phyloP scores from a whole-genome alignment of 1,284 basidiomycete genomes.

The Trametes polyzona region DNA sequence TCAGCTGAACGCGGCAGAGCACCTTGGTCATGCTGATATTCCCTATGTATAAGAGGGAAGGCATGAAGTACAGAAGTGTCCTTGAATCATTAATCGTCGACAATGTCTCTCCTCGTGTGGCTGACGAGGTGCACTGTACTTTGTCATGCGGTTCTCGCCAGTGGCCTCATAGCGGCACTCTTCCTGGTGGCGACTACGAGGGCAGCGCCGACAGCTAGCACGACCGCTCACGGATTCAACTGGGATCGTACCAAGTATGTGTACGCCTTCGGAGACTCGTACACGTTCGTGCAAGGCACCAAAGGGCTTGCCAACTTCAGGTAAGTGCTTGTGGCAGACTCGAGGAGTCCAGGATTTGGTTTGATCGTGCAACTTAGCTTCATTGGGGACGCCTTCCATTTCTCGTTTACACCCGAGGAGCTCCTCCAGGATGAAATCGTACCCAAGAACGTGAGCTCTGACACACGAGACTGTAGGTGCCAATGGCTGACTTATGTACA shows the following conservation, averaged over 20 bases:
- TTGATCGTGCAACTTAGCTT: constrained; percentile 40
- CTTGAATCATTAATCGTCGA: neutral
- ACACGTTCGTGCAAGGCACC: constrained; percentile 58
- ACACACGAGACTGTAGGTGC: neutral
- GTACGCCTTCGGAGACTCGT: constrained; percentile 59
- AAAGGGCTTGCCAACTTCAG: constrained; percentile 52
- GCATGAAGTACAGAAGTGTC: neutral
- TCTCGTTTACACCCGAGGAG: constrained; percentile 47
- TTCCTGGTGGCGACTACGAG: neutral
- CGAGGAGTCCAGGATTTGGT: no score
- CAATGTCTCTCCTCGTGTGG: neutral
- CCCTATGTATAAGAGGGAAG: neutral
- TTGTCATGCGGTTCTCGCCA: neutral
- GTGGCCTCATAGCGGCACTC: neutral
- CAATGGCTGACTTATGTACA: neutral
- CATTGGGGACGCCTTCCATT: constrained; percentile 51
- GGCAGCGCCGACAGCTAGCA: neutral
- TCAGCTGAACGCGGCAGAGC: constrained; percentile 1
- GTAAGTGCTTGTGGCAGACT: constrained; percentile 33
- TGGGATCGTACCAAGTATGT: constrained; percentile 48
- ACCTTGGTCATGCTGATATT: neutral
- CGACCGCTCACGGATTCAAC: constrained; percentile 31
- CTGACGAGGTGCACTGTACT: no score
- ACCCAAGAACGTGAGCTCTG: constrained; percentile 44
- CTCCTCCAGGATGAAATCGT: constrained; percentile 50